Percentiles rank a stretch among this genome's conserved stretches.
Conservation (phyloP, 331 rosid species). For the Telfairia occidentalis region DNA sequence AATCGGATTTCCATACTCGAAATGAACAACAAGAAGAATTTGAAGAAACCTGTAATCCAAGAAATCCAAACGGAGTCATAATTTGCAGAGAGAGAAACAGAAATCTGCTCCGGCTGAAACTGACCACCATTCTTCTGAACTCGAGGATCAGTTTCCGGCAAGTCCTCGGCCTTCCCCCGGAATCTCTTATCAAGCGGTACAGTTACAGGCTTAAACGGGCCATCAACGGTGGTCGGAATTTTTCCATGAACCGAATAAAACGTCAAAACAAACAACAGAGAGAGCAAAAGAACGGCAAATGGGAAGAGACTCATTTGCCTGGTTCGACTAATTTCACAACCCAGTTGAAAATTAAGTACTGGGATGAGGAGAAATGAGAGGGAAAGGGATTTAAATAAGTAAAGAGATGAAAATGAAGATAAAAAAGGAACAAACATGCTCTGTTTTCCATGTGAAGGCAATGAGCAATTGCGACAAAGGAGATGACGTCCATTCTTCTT, state of each 20-base stretch:
- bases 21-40: neutral
- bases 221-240: conserved; percentile 55
- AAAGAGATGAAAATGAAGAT: neutral
- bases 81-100: conserved; percentile 59
- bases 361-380: neutral
- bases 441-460: neutral
- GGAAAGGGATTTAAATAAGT: neutral
- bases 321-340: conserved; percentile 2
- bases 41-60: conserved; percentile 66
- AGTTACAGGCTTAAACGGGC: conserved; percentile 82
- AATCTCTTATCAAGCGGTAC: conserved; percentile 55
- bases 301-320: conserved; percentile 28
- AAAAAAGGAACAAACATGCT: neutral
- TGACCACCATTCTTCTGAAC: conserved; percentile 41
- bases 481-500: neutral
- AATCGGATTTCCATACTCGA: neutral
- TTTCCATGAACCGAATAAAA: conserved; percentile 21
- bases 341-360: neutral
- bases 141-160: conserved; percentile 63
- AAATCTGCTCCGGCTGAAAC: conserved; percentile 68
- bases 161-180: conserved; percentile 59
- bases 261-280: neutral
- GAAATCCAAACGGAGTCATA: conserved; percentile 70
- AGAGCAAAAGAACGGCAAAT: neutral
- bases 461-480: neutral